A percentile compares a stretch with the other conserved stretches of the same genome.
Conservation (phyloP, 2,329 filamentous ascomycete genomes). For the Xylaria sp. region DNA sequence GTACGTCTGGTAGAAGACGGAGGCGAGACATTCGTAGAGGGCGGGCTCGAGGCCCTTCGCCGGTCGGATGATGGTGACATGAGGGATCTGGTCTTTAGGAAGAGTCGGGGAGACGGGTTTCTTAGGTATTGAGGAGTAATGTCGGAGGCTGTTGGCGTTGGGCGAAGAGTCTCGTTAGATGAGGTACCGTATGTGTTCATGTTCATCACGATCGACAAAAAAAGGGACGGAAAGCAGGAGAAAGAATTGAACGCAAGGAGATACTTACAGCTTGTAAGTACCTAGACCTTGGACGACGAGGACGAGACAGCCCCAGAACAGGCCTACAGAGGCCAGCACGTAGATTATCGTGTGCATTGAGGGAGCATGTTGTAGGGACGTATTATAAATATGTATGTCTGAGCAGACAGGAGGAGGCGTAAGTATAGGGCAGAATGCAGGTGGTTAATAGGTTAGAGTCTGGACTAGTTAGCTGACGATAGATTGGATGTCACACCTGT, state of each 20-base stretch:
- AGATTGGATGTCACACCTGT: too few relatives aligned
- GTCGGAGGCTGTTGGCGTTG: slow-evolving; percentile 58
- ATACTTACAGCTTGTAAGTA: slow-evolving; percentile 64
- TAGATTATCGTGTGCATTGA: slow-evolving; percentile 46
- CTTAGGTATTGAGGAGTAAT: slow-evolving; percentile 63
- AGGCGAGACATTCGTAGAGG: slow-evolving; percentile 91
- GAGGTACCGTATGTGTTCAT: background rate
- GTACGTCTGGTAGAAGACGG: slow-evolving; percentile 86
- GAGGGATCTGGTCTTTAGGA: slow-evolving; percentile 69
- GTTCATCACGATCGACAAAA: background rate
- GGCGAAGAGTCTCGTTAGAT: slow-evolving; percentile 8
- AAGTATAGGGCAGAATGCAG: too few relatives aligned
- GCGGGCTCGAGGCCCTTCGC: slow-evolving; percentile 92
- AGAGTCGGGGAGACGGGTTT: slow-evolving; percentile 64
- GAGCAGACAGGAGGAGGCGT: too few relatives aligned
- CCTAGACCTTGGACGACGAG: slow-evolving; percentile 67
- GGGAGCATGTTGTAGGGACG: slow-evolving; percentile 36
- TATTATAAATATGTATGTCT: background rate
- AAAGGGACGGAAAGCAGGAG: background rate
- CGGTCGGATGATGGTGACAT: slow-evolving; percentile 91
- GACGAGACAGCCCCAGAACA: slow-evolving; percentile 65
- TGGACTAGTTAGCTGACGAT: too few relatives aligned
- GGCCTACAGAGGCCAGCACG: slow-evolving; percentile 58
- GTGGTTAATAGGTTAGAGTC: too few relatives aligned
- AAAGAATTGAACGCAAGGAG: background rate